Evolutionary conservation across 352 stramenopile species (phyloP), one percentile per base, ranked within the genome.

Genomic region (Phytophthora crassamura): DNA sequence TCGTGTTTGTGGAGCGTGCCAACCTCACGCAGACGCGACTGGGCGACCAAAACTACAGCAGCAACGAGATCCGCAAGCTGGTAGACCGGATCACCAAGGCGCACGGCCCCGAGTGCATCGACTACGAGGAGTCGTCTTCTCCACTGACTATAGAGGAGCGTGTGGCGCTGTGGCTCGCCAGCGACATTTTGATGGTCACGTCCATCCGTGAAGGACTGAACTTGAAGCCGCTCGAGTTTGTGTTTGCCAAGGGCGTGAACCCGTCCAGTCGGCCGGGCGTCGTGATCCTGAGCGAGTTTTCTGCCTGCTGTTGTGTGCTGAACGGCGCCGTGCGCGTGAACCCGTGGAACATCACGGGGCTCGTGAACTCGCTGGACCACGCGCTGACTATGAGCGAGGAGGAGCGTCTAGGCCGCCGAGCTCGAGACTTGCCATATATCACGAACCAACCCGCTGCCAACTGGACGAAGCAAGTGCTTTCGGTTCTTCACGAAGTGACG

Each of bases 141-240:
- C 77, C 78, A 30, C 72, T 98, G n/a, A 82, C 83, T 5, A 87
- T 98, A 42, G 74, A 96, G 53, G 90, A 98, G 11, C 85, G 97
- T 28, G 61, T 99, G 25, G 93, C 93, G 22, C 75, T 99, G 10
- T 99, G 90, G 86, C 88, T 96, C 6, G 86, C 93, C n/a, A 94
- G 89, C 41, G 93, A 99, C 75, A 95, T 99, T 36, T 82, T 99
- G 39, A 96, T 99, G 77, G 83, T 97, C 30, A 98, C 95, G 12
- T 95, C 95, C 0, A 95, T 99, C 43, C 90, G 97, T 16, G 97
- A 99, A 78, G 98, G 97, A n/a, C 73, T 99, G 15, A 99, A 99
- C 79, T 78, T 99, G 34, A 94, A 97, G 64, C 97, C 97, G 4
- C 80, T 99, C 40, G 97, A 99, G 77, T 98, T 95, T 67, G 93